Evolutionary conservation across 2,329 filamentous ascomycete genomes (phyloP), one percentile per base, ranked within the genome.

Genomic region (Fusarium sp.): DNA sequence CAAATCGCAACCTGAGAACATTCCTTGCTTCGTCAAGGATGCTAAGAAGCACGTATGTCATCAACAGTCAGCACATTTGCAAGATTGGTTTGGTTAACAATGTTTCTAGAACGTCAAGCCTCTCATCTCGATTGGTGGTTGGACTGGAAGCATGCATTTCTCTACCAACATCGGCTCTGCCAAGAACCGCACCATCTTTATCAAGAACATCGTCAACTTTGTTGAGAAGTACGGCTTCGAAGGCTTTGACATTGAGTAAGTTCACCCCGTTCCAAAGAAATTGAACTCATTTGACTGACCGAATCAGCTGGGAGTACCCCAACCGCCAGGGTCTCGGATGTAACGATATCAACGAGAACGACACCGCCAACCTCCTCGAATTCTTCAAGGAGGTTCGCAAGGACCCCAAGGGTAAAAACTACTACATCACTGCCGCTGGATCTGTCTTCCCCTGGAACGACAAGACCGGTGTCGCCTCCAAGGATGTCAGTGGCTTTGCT

Each of bases 281-380:
- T 2, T 32, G 32, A 32, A 32, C 32, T 34, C 32, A 34, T 15
- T 34, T 34, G 32, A 36, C 26, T 56, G 22, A 56, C 22, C 6
- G 0, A 11, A 15, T 34, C 24, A 75, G 72, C 28, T 76, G 74
- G 74, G 74, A 76, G 41, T 76, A 77, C 24, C 74, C 74, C 6
- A 77, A 77, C 52, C 57, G 70, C 0, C 74, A 75, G 22, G 74
- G 74, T 32, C 74, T 76, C 28, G 74, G 74, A 13, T 76, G 74
- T n/a, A 76, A 77, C 24, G 58, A 28, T 1, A 75, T 77, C 62
- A 75, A 77, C 39, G 32, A 64, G 3, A 24, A 75, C 22, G 74
- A 76, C 10, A 77, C 74, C 2, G 36, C 62, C 38, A 76, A 76
- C 52, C 67, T 75, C 5, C 70, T 76, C 24, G 38, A 66, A 8